These are phyloP conservation scores for Exserohilum rostratum DNA, from an alignment of 2,329 filamentous ascomycete genomes.

Conservation along the genomic window DNA sequence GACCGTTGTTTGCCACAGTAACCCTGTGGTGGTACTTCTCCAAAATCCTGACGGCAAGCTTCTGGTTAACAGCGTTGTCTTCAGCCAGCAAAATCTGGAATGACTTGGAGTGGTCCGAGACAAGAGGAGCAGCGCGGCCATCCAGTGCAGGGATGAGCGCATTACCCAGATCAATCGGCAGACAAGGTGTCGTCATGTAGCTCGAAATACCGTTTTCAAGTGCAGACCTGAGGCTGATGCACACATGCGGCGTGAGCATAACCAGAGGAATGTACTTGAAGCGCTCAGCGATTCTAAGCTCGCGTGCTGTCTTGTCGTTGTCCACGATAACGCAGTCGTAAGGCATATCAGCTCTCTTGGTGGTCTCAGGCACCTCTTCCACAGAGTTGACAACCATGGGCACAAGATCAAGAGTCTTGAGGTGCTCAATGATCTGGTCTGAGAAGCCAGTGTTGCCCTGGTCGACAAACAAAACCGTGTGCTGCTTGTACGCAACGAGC, in stretches of 20 bases:
- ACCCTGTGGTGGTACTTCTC: slow-evolving; percentile 95
- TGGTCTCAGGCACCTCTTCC: slow-evolving; percentile 65
- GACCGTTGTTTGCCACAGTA: slow-evolving; percentile 91
- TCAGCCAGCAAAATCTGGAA: slow-evolving; percentile 95
- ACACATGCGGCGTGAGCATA: slow-evolving; percentile 83
- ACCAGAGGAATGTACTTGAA: slow-evolving; percentile 99
- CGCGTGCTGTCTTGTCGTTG: slow-evolving; percentile 86
- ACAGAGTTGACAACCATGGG: slow-evolving; percentile 85
- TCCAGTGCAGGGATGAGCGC: slow-evolving; percentile 95
- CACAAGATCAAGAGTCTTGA: slow-evolving; percentile 77
- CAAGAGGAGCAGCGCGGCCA: slow-evolving; percentile 86
- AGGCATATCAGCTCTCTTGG: slow-evolving; percentile 59
- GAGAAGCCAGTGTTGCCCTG: slow-evolving; percentile 82
- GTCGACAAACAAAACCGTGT: slow-evolving; percentile 93
- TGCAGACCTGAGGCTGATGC: slow-evolving; percentile 90
- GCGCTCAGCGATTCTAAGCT: slow-evolving; percentile 83
- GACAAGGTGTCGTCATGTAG: slow-evolving; percentile 97
- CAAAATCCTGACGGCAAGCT: slow-evolving; percentile 92
- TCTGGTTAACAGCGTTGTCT: slow-evolving; percentile 97
- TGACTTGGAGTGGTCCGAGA: slow-evolving; percentile 91
- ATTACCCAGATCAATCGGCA: slow-evolving; percentile 91
- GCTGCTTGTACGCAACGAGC: slow-evolving; percentile 86
- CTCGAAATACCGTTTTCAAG: slow-evolving; percentile 96
- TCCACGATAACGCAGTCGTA: slow-evolving; percentile 98
- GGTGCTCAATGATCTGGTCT: slow-evolving; percentile 76